Base-by-base conservation (phyloP, 768 basidiomycete species). In the Saitozyma podzolica region DNA sequence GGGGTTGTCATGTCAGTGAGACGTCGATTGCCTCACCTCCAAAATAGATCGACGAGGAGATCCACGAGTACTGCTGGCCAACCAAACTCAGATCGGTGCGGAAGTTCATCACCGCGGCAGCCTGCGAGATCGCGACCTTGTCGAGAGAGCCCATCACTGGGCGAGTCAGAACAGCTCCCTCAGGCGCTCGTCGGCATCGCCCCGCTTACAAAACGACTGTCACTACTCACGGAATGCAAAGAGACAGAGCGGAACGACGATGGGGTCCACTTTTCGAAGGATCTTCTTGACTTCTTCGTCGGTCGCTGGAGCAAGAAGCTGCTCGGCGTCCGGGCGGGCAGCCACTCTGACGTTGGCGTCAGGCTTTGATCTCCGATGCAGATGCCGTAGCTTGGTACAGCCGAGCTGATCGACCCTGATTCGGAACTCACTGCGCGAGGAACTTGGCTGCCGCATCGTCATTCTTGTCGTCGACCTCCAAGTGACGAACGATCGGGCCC, bases 61-160 rank as follows among this genome's bases (percentile, higher is more conserved):
- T 50, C 64, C 67, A 65, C 2, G 53, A 57, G 59, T 70, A 70
- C 54, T 70, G 54, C 48, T 70, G 63, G 3, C 72, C 74, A 9
- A 66, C 63, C 3, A 76, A 56, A 29, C 67, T 17, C 8, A 71
- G 59, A 49, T 76, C 74, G 0, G 54, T 50, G 13, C 60, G 61
- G 3, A 76, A 45, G 20, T 67, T 67, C n/a, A 73, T 52, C 6
- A 65, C 63, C 10, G 74, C 74, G 3, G 74, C 68, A 3, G 66
- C 67, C 29, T 29, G 29, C 8, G 67, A 72, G 11, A 76, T 59
- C 47, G 67, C 63, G 39, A 68, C 67, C 60, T 76, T 74, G 66
- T 72, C 72, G 49, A 67, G 62, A 8, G 64, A 67, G 14, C 68
- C 68, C 40, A 69, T 53, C 56, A 54, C 52, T 54, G 29, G 4